Evolutionary conservation across 148 eudicot species (phyloP).

Genomic region (Camellia granthamiana): DNA sequence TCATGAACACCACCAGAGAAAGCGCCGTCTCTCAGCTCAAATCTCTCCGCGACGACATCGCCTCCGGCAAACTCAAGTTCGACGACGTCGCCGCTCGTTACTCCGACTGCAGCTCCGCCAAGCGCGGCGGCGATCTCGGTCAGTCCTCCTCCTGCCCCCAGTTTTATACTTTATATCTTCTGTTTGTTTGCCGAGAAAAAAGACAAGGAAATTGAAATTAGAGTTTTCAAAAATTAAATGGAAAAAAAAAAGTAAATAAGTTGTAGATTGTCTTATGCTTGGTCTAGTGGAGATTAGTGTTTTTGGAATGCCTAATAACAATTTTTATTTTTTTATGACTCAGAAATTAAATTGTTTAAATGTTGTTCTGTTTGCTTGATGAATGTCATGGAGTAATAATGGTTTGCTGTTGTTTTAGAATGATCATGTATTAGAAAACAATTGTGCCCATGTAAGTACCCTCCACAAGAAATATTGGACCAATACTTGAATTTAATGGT

Average conservation of each 20-base stretch:
- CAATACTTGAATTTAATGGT: no score
- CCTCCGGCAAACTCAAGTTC: conserved; percentile 55
- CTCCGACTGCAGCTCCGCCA: conserved; percentile 90
- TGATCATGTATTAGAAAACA: background rate
- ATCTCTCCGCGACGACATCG: conserved; percentile 61
- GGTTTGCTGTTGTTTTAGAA: background rate
- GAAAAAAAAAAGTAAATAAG: no score
- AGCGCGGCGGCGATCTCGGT: conserved; percentile 97
- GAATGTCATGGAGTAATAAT: background rate
- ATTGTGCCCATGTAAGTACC: background rate
- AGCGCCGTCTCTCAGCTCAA: conserved; percentile 65
- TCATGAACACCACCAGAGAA: conserved; percentile 57
- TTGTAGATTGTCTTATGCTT: background rate
- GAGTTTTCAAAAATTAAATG: background rate
- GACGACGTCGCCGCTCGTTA: conserved; percentile 50
- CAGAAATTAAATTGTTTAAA: background rate
- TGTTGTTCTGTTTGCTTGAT: background rate
- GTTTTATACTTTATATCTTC: background rate
- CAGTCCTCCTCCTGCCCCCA: background rate
- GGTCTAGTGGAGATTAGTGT: background rate
- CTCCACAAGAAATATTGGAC: no score
- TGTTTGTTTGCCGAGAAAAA: background rate
- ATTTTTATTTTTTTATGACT: no score
- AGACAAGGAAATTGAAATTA: background rate
- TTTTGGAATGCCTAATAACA: no score